phyloP scores from a whole-genome alignment of 805 yeast species.

The Yarrowia sp. region DNA sequence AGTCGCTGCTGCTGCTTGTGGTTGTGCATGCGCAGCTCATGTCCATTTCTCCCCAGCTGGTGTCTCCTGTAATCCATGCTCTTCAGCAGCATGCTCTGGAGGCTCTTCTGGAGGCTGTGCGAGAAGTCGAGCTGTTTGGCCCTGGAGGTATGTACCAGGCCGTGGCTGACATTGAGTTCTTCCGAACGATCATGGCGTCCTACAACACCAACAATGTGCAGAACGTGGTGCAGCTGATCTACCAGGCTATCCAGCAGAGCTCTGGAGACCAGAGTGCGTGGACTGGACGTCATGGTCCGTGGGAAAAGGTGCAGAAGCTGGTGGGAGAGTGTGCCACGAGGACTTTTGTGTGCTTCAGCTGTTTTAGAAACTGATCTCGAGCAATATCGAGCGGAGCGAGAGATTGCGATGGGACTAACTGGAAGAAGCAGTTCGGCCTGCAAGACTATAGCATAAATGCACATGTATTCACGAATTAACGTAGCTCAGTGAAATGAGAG shows the following conservation, averaged over 20 bases:
- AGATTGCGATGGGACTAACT: too few relatives aligned
- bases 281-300: conserved; percentile 34
- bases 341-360: conserved; percentile 7
- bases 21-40: conserved; percentile 52
- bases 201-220: conserved; percentile 34
- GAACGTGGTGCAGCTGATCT: conserved; percentile 35
- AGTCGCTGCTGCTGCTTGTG: conserved; percentile 49
- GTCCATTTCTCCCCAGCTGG: conserved; percentile 48
- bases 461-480: too few relatives aligned
- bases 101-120: conserved; percentile 43
- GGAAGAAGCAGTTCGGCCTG: too few relatives aligned
- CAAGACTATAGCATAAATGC: too few relatives aligned
- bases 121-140: conserved; percentile 48
- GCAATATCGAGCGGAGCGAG: too few relatives aligned
- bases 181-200: conserved; percentile 41
- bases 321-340: conserved; percentile 26
- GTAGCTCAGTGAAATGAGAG: too few relatives aligned
- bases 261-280: conserved; percentile 35
- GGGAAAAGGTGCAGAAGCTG: conserved; percentile 32
- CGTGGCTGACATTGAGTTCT: conserved; percentile 54
- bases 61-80: conserved; percentile 47
- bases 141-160: conserved; percentile 51
- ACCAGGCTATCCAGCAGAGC: conserved; percentile 36
- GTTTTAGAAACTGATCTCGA: not conserved
- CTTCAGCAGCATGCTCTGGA: conserved; percentile 44